Conservation (phyloP, 176 grass and related monocot species). For the Zea luxurians region DNA sequence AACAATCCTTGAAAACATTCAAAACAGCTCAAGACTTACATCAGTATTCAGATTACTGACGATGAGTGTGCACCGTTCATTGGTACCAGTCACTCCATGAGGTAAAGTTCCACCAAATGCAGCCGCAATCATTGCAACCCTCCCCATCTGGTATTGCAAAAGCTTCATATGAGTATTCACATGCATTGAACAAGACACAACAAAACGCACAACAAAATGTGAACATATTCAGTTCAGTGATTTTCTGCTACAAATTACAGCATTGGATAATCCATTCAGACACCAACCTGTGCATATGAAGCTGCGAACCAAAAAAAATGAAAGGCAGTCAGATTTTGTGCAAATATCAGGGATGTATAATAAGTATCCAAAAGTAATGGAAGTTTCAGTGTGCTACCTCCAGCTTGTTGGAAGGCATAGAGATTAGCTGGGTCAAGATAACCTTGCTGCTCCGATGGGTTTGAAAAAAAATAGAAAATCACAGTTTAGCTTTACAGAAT, state of each 20-base stretch:
- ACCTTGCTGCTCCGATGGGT: conserved; percentile 49
- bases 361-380: not conserved
- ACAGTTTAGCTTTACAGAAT: conserved; percentile 14
- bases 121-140: conserved; percentile 69
- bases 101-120: conserved; percentile 80
- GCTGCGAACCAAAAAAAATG: conserved; percentile 41
- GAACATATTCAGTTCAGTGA: conserved; percentile 1
- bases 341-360: conserved; percentile 15
- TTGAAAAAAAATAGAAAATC: not conserved
- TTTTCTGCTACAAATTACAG: conserved; percentile 21
- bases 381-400: conserved; percentile 44
- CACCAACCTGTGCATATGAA: conserved; percentile 75
- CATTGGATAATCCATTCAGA: conserved; percentile 15
- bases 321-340: conserved; percentile 10
- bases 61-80: conserved; percentile 87
- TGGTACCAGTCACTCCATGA: conserved; percentile 65
- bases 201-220: not conserved
- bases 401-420: conserved; percentile 69
- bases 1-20: not conserved
- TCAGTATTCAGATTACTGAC: conserved; percentile 94
- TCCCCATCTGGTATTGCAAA: conserved; percentile 67
- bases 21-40: conserved; percentile 60
- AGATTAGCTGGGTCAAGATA: conserved; percentile 71
- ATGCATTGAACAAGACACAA: conserved; percentile 1
- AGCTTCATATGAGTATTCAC: conserved; percentile 18